These are phyloP conservation scores for Nicotiana otophora DNA, from an alignment of 257 asterid genomes.

Conservation along the genomic window DNA sequence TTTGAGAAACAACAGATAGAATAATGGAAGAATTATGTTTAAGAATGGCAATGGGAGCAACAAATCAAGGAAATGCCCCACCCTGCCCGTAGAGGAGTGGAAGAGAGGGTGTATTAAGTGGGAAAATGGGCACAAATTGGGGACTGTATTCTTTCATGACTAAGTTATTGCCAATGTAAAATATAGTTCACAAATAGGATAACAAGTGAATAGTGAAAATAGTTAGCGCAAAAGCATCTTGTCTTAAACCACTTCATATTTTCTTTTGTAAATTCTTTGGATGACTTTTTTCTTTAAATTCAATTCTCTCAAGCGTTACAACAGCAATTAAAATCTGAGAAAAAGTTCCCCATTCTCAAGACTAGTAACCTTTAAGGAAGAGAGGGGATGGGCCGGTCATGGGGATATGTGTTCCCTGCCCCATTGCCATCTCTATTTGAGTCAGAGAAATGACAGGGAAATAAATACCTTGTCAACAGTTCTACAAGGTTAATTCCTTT, in stretches of 20 bases:
- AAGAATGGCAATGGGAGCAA: neutral
- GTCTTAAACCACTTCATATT: neutral
- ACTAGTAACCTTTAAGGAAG: neutral
- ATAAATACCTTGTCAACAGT: constrained; percentile 71
- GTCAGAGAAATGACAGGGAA: neutral
- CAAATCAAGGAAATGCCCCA: constrained; percentile 1
- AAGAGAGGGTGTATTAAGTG: neutral
- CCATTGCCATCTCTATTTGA: constrained; percentile 1
- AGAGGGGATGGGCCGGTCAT: neutral
- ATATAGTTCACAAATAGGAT: neutral
- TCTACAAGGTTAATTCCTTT: constrained; percentile 89
- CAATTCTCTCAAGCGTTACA: neutral
- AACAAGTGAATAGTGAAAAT: neutral
- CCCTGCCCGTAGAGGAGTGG: neutral
- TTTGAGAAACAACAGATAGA: neutral
- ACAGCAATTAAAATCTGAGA: neutral
- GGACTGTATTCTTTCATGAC: neutral
- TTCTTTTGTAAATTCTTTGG: neutral
- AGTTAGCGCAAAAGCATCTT: neutral
- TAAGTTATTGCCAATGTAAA: neutral
- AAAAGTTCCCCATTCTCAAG: neutral
- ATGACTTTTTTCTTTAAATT: neutral
- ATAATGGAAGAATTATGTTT: neutral
- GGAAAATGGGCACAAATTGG: neutral
- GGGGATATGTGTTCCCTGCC: neutral